Percentiles rank a stretch among this genome's conserved stretches.
Conservation (phyloP, 495 filamentous ascomycete species). For the Penicillium goetzii region DNA sequence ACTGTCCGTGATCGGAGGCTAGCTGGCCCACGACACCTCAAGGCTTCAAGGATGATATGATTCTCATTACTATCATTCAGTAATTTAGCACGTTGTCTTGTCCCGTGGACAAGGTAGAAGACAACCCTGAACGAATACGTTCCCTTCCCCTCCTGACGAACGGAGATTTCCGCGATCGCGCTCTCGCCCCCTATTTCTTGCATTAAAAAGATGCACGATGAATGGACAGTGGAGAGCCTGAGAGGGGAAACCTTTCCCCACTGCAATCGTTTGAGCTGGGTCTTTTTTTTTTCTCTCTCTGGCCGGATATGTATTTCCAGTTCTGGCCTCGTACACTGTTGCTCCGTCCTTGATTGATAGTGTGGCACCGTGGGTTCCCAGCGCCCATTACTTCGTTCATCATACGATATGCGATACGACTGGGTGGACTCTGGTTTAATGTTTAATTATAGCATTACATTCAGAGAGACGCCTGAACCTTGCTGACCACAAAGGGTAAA, state of each 20-base stretch:
- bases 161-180: slow-evolving; percentile 3
- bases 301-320: neutral
- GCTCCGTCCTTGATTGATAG: slow-evolving; percentile 5
- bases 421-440: neutral
- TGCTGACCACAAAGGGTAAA: slow-evolving; percentile 16
- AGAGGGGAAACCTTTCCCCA: neutral
- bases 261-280: neutral
- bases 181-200: neutral
- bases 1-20: slow-evolving; percentile 32
- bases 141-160: neutral
- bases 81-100: neutral
- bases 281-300: neutral
- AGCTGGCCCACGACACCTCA: slow-evolving; percentile 19
- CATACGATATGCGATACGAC: slow-evolving; percentile 4
- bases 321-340: neutral
- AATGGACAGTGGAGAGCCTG: neutral
- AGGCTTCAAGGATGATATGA: slow-evolving; percentile 11
- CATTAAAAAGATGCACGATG: neutral
- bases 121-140: slow-evolving; percentile 1
- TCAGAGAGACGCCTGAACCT: neutral
- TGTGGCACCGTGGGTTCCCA: neutral
- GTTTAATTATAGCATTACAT: slow-evolving; percentile 10
- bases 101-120: neutral
- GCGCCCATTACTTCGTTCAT: neutral
- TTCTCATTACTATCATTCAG: neutral